Evolutionary conservation across 768 basidiomycete genomes (phyloP), one percentile per base, ranked within the genome.

Genomic region (Hypholoma sublateritium): DNA sequence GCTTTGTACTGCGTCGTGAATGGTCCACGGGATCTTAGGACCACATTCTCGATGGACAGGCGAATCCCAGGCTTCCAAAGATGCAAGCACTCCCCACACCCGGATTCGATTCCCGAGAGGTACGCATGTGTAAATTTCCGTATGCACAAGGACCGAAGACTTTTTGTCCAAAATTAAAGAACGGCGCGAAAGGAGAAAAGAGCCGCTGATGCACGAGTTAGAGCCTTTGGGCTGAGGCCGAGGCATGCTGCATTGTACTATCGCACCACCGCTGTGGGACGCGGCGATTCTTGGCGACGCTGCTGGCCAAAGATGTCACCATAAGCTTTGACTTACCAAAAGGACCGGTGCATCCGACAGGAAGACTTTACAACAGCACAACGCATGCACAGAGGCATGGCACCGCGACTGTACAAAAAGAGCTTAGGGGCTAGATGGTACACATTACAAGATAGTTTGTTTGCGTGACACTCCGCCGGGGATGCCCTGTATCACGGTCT

Each of bases 401-500:
- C 2, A 25, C 4, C 7, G 19, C 28, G 32, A 22, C 3, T n/a
- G 7, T 13, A 25, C 19, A 25, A 5, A 52, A 53, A 8, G 43
- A 17, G 22, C 41, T 22, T 21, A 28, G 53, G 41, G 43, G 53
- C 42, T 44, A 53, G 14, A 45, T 53, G 19, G 32, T 44, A 53
- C 43, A 53, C 19, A 25, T 46, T 45, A 6, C 17, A 35, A 16
- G 17, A 51, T 39, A 2, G 21, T 19, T 8, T n/a, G 28, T 32
- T 45, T 35, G 19, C 42, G 32, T 36, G 28, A 13, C 11, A n/a
- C 14, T 48, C 35, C 19, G 25, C 25, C 17, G 49, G 53, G 22
- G 19, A 8, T 49, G 55, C 35, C 49, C 54, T 28, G 53, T 14
- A 50, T 47, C 37, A 51, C 58, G 47, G 55, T 24, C 78, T 77